Evolutionary conservation across 345 rosid genomes (phyloP).

Genomic region (Alliaria petiolata): DNA sequence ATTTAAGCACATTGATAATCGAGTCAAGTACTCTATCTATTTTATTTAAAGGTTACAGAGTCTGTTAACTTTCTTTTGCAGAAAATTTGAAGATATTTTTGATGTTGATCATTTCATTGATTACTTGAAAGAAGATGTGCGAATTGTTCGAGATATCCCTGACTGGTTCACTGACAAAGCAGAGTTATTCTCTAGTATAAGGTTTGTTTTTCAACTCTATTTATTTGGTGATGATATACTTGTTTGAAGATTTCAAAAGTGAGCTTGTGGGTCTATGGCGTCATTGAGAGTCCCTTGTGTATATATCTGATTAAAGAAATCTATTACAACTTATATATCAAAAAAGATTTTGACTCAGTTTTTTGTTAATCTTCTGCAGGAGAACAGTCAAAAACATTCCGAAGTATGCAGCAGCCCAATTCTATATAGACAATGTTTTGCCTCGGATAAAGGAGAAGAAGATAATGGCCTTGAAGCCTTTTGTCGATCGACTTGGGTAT

Average conservation of each 20-base stretch:
- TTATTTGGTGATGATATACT: neutral
- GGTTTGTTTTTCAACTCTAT: slow-evolving; percentile 41
- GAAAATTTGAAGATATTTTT: slow-evolving; percentile 96
- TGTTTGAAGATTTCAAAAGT: neutral
- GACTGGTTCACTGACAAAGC: slow-evolving; percentile 96
- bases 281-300: neutral
- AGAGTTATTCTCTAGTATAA: slow-evolving; percentile 87
- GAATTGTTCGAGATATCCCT: slow-evolving; percentile 92
- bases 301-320: neutral
- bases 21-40: neutral
- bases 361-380: slow-evolving; percentile 41
- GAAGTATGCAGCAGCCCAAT: slow-evolving; percentile 96
- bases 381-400: slow-evolving; percentile 99
- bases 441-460: slow-evolving; percentile 98
- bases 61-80: slow-evolving; percentile 34
- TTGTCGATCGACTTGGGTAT: slow-evolving; percentile 99
- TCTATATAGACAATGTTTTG: slow-evolving; percentile 96
- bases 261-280: slow-evolving; percentile 10
- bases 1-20: neutral
- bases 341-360: slow-evolving; percentile 3
- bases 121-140: slow-evolving; percentile 86
- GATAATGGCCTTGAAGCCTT: slow-evolving; percentile 98
- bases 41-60: neutral
- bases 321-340: neutral
- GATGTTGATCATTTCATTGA: slow-evolving; percentile 97